These are phyloP conservation scores for Fragilariopsis cylindrus DNA, from an alignment of 108 stramenopile species.

Conservation along the genomic window DNA sequence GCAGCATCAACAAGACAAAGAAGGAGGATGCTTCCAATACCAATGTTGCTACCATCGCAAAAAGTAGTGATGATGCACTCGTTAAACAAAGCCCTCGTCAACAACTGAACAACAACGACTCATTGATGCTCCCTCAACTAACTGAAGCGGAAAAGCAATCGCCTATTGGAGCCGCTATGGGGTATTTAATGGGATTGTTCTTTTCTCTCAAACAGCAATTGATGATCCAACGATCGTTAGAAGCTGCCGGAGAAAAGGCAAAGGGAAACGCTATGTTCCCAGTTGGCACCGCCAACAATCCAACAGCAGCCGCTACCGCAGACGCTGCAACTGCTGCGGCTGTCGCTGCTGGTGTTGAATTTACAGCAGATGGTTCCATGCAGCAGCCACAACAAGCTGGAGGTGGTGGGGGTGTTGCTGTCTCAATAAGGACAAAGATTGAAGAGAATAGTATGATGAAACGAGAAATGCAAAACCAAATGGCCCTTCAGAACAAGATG, in stretches of 20 bases:
- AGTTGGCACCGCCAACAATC: conserved; percentile 37
- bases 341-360: conserved; percentile 8
- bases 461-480: conserved; percentile 82
- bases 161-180: conserved; percentile 77
- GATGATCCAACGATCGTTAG: conserved; percentile 48
- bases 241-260: conserved; percentile 22
- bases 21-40: neutral
- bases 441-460: conserved; percentile 83
- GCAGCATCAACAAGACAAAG: neutral
- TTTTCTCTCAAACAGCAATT: conserved; percentile 77
- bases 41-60: neutral
- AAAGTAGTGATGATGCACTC: neutral
- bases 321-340: conserved; percentile 15
- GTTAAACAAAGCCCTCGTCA: neutral
- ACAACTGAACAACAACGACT: conserved; percentile 16
- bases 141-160: conserved; percentile 69
- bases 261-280: conserved; percentile 20
- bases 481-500: conserved; percentile 84
- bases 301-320: conserved; percentile 25
- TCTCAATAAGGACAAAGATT: conserved; percentile 45
- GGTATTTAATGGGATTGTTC: conserved; percentile 83
- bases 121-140: conserved; percentile 63
- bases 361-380: neutral
- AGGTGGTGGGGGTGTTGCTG: neutral
- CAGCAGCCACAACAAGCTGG: neutral